Percentiles rank a stretch among this genome's conserved stretches.
Evolutionary conservation across 2,329 filamentous ascomycete genomes (phyloP).

Genomic region (Fusarium sambucinum): DNA sequence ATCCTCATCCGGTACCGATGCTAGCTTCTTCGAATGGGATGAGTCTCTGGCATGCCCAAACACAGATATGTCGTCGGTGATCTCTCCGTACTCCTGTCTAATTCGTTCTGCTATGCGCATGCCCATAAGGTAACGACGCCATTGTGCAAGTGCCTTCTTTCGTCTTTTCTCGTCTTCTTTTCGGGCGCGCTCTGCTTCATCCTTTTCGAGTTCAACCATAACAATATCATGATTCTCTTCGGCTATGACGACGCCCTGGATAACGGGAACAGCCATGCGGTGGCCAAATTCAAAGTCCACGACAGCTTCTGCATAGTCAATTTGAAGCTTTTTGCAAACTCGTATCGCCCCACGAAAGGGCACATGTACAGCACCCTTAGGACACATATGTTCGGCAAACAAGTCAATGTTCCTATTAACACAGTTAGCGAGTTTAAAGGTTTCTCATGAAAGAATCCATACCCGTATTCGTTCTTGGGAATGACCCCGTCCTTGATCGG

Average conservation of each 20-base stretch:
- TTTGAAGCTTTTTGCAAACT: conserved; percentile 84
- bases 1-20: conserved; percentile 58
- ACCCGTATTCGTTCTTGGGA: conserved; percentile 91
- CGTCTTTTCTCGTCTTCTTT: conserved; percentile 88
- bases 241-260: conserved; percentile 90
- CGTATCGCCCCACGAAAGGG: conserved; percentile 81
- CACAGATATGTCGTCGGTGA: conserved; percentile 64
- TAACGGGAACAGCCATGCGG: conserved; percentile 91
- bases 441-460: conserved; percentile 17
- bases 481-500: conserved; percentile 88
- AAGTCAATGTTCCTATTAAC: conserved; percentile 82
- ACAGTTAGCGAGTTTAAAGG: conserved; percentile 36
- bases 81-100: conserved; percentile 78
- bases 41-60: conserved; percentile 62
- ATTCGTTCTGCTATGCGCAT: conserved; percentile 85
- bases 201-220: conserved; percentile 81
- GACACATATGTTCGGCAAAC: conserved; percentile 94
- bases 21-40: conserved; percentile 27
- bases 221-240: conserved; percentile 80
- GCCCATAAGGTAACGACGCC: conserved; percentile 90
- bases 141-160: conserved; percentile 78
- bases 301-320: conserved; percentile 94
- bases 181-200: conserved; percentile 78
- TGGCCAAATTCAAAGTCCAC: conserved; percentile 97
- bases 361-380: conserved; percentile 83